phyloP scores from a whole-genome alignment of 1,139 yeast genomes.

The Geotrichum candidum region DNA sequence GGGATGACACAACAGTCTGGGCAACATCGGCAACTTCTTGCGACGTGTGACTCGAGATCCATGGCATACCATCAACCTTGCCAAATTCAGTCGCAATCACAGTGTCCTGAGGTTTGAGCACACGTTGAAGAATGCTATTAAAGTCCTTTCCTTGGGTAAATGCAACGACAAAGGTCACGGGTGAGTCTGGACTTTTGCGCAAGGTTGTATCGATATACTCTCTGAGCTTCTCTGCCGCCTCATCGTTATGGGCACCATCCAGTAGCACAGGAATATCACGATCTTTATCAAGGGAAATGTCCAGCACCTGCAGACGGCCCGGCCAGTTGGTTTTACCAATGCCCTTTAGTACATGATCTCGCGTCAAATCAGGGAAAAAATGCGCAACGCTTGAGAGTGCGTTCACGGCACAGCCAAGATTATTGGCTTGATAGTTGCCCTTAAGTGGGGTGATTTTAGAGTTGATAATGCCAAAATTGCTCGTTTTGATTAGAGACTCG shows the following conservation, averaged over 20 bases:
- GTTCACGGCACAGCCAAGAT: conserved; percentile 63
- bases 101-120: conserved; percentile 48
- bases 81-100: conserved; percentile 61
- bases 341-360: conserved; percentile 45
- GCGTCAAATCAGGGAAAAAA: conserved; percentile 21
- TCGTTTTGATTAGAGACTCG: conserved; percentile 15
- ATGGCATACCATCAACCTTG: conserved; percentile 83
- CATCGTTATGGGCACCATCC: conserved; percentile 92
- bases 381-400: conserved; percentile 40
- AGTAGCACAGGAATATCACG: conserved; percentile 49
- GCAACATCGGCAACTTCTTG: conserved; percentile 34
- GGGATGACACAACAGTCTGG: background rate
- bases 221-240: conserved; percentile 68
- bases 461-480: conserved; percentile 19
- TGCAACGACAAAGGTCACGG: conserved; percentile 61
- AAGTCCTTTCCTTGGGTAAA: conserved; percentile 69
- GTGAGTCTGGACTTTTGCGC: conserved; percentile 28
- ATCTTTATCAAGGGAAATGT: conserved; percentile 32
- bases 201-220: conserved; percentile 37
- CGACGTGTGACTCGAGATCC: conserved; percentile 57
- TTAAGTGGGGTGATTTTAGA: conserved; percentile 47
- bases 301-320: conserved; percentile 36
- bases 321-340: conserved; percentile 40
- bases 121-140: conserved; percentile 45
- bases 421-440: conserved; percentile 68